Percentiles rank a stretch among this genome's conserved stretches.
Conservation (phyloP, 257 asterid genomes). For the Salvia rosmarinus region DNA sequence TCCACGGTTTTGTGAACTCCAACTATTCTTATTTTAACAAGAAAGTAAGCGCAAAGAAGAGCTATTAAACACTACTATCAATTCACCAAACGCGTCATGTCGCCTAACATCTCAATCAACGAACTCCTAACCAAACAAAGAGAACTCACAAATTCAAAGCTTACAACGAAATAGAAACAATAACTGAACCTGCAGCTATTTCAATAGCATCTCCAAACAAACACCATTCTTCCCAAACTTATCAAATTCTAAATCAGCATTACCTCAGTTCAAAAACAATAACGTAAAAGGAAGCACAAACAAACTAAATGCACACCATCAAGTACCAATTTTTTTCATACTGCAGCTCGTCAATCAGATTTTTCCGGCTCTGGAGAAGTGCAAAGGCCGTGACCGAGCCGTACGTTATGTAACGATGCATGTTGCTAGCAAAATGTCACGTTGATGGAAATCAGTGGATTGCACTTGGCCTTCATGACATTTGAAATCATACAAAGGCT, state of each 20-base stretch:
- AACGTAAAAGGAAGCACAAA: not conserved
- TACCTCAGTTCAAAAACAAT: not conserved
- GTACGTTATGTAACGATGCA: conserved; percentile 33
- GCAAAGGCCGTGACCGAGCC: conserved; percentile 95
- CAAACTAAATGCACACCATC: conserved; percentile 7
- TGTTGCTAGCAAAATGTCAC: no score
- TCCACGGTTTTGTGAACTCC: not conserved
- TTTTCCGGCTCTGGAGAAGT: conserved; percentile 82
- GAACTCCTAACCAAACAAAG: not conserved
- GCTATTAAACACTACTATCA: not conserved
- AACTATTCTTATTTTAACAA: not conserved
- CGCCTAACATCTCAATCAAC: not conserved
- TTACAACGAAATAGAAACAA: not conserved
- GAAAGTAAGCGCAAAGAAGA: not conserved
- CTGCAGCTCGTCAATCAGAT: conserved; percentile 44
- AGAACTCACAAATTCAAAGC: not conserved
- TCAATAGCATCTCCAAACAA: not conserved
- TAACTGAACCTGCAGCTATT: not conserved
- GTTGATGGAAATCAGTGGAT: no score
- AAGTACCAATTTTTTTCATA: conserved; percentile 65
- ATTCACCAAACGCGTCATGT: not conserved
- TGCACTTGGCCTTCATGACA: no score
- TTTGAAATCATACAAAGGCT: no score
- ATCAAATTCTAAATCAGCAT: no score
- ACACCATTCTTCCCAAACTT: no score